Evolutionary conservation across 176 grass and related monocot genomes (phyloP), one percentile per base, ranked within the genome.

Genomic region (Phoenix roebelenii): DNA sequence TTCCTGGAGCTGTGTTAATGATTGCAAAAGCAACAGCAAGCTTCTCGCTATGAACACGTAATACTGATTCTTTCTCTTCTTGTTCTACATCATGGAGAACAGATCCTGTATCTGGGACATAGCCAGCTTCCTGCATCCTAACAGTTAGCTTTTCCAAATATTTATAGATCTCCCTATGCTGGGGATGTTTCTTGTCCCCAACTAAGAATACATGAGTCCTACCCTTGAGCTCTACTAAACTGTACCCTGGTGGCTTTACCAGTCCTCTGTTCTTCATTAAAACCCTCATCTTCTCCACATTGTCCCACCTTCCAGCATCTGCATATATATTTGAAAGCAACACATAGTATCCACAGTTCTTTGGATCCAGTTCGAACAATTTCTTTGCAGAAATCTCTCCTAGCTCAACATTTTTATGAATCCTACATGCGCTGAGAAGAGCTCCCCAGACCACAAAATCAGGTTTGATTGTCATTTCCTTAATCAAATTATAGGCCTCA

Each of bases 21-120:
- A 95, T 67, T 17, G 90, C 82, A 95, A 95, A 95, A 67, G 85
- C 76, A 78, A 95, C 74, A 32, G 85, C 90, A 58, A 95, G 76
- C 65, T 95, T 95, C 78, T 95, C 90, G 54, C 90, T 89, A 60
- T 95, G 90, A 72, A 83, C 66, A 71, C 76, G 74, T 58, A 95
- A 60, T 9, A 80, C 69, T 50, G 85, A 81, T 44, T 75, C 80
- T 70, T 89, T 95, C 67, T 95, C 90, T 79, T 95, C 90, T 79
- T 86, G 82, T 78, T 95, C 82, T 20, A 95, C 73, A 70, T 95
- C 85, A 73, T 95, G 90, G 67, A 71, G 63, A 79, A 86, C 82
- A 18, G 85, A 86, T 44, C 82, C 51, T 2, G 90, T 89, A 71
- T 95, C 88, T 80, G 90, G 85, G 62, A 81, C 74, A 66, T 95